Base-by-base conservation (phyloP, 192 early-diverging fungal species). In the Coemansia sp. region DNA sequence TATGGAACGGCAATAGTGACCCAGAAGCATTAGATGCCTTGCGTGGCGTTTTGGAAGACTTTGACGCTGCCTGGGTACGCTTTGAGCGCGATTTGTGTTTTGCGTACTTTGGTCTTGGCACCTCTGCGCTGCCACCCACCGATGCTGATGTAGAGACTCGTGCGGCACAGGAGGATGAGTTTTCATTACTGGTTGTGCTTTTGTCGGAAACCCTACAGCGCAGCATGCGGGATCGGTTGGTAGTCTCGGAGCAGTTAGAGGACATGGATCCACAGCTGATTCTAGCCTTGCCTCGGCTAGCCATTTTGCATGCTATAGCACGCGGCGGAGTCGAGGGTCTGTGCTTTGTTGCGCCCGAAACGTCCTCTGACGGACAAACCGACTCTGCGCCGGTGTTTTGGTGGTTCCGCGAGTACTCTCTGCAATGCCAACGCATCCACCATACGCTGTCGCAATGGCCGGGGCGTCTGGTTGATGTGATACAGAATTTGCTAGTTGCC, bases 31-130 rank as follows among this genome's bases (percentile, higher is more conserved):
- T 81, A 24, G 60, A 28, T 2, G 77, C 77, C n/a, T 63, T 87
- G 47, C 63, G 57, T 41, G 40, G 67, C 24, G 81, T 87, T 24
- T 58, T 87, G 23, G 43, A 55, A 32, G 83, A 85, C 53, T 85
- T 87, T 65, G 85, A 87, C 70, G 56, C 50, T 20, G 71, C 78
- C 2, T 87, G 85, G 85, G 79, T 81, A 20, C 66, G 72, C 19
- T 87, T 87, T 42, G 85, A 87, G 67, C 68, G 81, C 50, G 78
- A 81, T 46, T 78, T 87, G 49, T 87, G 85, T 66, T 81, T 83
- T 53, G 80, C 74, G 29, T 87, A 87, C 70, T 87, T 85, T 78
- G 72, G 78, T 13, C 73, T 83, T 37, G 77, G 71, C 49, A 53
- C 55, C 49, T 65, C 65, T 1, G 57, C n/a, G n/a, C n/a, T n/a